Conservation (phyloP, 129 eudicot genomes). For the Tagetes patula region DNA sequence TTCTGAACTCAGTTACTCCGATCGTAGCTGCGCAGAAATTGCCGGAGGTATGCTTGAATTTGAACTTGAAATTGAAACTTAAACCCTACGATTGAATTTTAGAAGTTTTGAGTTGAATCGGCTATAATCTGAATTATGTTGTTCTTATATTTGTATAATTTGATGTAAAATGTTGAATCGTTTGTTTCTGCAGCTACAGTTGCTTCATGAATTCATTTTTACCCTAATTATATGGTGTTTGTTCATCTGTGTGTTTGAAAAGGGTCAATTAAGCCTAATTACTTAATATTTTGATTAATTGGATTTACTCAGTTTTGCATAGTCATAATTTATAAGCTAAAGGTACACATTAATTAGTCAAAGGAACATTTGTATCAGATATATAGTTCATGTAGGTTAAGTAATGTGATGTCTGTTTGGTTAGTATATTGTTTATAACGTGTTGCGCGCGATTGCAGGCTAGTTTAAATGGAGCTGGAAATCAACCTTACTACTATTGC, state of each 20-base stretch:
- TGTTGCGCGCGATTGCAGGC: too few species aligned
- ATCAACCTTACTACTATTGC: constrained; percentile 42
- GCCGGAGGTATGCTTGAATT: constrained; percentile 43
- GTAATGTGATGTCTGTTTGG: constrained; percentile 13
- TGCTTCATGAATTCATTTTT: not conserved
- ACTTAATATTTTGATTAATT: not conserved
- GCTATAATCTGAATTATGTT: not conserved
- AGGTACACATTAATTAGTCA: not conserved
- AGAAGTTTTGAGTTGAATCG: not conserved
- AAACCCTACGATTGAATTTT: not conserved
- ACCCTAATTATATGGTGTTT: not conserved
- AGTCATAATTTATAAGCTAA: not conserved
- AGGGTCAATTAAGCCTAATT: constrained; percentile 1
- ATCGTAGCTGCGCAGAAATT: constrained; percentile 36
- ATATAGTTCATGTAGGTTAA: not conserved
- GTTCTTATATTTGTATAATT: constrained; percentile 1
- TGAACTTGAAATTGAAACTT: not conserved
- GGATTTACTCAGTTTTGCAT: not conserved
- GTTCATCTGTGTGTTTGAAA: not conserved
- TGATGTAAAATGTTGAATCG: not conserved
- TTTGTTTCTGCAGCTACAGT: not conserved
- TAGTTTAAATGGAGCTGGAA: constrained; percentile 23
- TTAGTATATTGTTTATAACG: not conserved
- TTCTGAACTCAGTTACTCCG: constrained; percentile 58
- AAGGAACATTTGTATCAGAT: not conserved